Evolutionary conservation across 2,329 filamentous ascomycete genomes (phyloP).

Genomic region (Phaeosphaeriaceae sp.): DNA sequence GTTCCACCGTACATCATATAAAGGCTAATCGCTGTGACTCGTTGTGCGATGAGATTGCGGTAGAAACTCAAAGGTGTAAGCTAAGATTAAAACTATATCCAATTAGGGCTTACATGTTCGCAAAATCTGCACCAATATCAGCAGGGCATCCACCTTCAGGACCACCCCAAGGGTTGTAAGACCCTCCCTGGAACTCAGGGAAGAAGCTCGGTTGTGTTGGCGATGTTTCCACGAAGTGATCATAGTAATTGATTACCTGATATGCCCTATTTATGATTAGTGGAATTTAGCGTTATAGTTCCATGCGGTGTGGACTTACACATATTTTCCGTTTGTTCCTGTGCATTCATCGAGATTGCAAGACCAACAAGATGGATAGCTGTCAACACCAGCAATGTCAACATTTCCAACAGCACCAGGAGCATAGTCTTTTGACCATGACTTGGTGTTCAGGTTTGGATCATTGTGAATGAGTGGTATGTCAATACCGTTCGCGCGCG

Average conservation of each 20-base stretch:
- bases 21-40: constrained; percentile 64
- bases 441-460: constrained; percentile 64
- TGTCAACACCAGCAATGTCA: constrained; percentile 61
- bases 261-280: constrained; percentile 54
- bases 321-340: constrained; percentile 61
- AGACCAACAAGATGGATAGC: constrained; percentile 65
- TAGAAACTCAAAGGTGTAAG: constrained; percentile 56
- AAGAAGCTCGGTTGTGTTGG: constrained; percentile 60
- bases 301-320: constrained; percentile 8
- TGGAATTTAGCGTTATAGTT: neutral
- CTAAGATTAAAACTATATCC: neutral
- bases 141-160: constrained; percentile 62
- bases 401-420: constrained; percentile 60
- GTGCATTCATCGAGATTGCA: constrained; percentile 68
- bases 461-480: constrained; percentile 66
- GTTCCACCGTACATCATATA: constrained; percentile 72
- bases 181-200: constrained; percentile 66
- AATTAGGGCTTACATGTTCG: constrained; percentile 54
- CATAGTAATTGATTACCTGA: constrained; percentile 56
- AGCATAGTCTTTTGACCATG: constrained; percentile 67
- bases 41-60: constrained; percentile 65
- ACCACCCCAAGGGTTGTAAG: constrained; percentile 67
- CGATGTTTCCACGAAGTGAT: constrained; percentile 53
- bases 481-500: constrained; percentile 63
- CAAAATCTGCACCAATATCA: constrained; percentile 65